Conservation (phyloP, 192 early-diverging fungal species). For the Entomortierella beljakovae region DNA sequence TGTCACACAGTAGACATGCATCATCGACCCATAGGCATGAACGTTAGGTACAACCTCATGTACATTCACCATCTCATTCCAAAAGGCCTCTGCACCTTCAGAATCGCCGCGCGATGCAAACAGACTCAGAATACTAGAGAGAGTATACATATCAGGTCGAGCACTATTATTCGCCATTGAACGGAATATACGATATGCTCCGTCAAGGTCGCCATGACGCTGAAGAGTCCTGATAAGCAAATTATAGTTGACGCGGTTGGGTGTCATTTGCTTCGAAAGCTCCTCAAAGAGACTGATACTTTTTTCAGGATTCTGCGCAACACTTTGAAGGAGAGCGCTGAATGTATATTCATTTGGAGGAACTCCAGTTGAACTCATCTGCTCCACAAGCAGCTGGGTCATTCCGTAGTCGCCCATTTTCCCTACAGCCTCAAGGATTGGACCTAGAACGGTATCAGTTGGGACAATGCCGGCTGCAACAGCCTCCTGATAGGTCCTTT, state of each 20-base stretch:
- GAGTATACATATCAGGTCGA: conserved; percentile 58
- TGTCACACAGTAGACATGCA: conserved; percentile 79
- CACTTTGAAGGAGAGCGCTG: conserved; percentile 42
- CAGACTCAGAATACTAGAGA: conserved; percentile 63
- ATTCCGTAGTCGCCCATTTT: conserved; percentile 50
- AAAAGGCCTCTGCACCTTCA: conserved; percentile 43
- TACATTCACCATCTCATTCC: conserved; percentile 57
- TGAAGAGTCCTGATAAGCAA: conserved; percentile 58
- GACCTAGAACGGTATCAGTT: conserved; percentile 23
- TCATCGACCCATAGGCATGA: conserved; percentile 75
- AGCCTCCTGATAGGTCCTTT: conserved; percentile 35
- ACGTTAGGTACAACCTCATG: conserved; percentile 50
- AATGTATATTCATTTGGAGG: conserved; percentile 38
- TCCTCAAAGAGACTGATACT: conserved; percentile 29
- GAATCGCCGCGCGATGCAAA: conserved; percentile 58
- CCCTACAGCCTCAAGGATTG: conserved; percentile 49
- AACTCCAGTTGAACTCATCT: conserved; percentile 43
- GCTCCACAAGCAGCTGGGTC: conserved; percentile 45
- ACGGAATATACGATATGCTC: conserved; percentile 53
- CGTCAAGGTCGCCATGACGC: conserved; percentile 55
- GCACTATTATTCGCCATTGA: conserved; percentile 49
- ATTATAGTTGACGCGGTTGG: conserved; percentile 58
- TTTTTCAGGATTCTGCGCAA: conserved; percentile 12
- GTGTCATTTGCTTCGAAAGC: conserved; percentile 42
- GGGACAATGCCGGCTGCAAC: conserved; percentile 29